phyloP scores from a whole-genome alignment of 345 rosid species.

The Hibiscus mutabilis region DNA sequence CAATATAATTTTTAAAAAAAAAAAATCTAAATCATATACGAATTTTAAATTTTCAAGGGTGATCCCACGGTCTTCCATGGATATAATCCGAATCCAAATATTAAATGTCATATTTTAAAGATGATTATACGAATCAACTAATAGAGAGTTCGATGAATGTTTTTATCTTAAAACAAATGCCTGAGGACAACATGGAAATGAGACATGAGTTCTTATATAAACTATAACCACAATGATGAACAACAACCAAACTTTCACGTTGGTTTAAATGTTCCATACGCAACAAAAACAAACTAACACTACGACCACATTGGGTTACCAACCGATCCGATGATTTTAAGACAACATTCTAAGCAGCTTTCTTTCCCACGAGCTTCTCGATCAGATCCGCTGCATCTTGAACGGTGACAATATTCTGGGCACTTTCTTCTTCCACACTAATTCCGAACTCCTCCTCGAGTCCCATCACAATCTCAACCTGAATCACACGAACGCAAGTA shows the following conservation, averaged over 20 bases:
- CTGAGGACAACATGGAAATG: background rate
- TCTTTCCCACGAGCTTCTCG: constrained; percentile 38
- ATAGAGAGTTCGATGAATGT: background rate
- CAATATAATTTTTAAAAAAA: too few species aligned
- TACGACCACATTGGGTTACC: background rate
- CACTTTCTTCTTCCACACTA: constrained; percentile 62
- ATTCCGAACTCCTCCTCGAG: constrained; percentile 71
- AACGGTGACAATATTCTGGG: constrained; percentile 48
- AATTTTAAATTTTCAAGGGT: too few species aligned
- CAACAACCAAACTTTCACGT: background rate
- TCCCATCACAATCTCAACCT: constrained; percentile 82
- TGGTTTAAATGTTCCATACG: background rate
- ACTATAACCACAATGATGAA: background rate
- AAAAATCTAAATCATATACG: too few species aligned
- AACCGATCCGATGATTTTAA: too few species aligned
- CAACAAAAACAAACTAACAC: background rate
- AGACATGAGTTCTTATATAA: background rate
- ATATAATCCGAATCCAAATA: too few species aligned
- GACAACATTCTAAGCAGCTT: constrained; percentile 17
- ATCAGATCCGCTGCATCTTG: constrained; percentile 75
- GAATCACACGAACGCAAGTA: background rate
- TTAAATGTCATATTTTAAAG: too few species aligned
- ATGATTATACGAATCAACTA: too few species aligned
- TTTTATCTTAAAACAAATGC: background rate
- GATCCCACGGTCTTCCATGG: too few species aligned